These are phyloP conservation scores for Diphasiastrum complanatum DNA, from an alignment of 83 land plant species.

Conservation along the genomic window DNA sequence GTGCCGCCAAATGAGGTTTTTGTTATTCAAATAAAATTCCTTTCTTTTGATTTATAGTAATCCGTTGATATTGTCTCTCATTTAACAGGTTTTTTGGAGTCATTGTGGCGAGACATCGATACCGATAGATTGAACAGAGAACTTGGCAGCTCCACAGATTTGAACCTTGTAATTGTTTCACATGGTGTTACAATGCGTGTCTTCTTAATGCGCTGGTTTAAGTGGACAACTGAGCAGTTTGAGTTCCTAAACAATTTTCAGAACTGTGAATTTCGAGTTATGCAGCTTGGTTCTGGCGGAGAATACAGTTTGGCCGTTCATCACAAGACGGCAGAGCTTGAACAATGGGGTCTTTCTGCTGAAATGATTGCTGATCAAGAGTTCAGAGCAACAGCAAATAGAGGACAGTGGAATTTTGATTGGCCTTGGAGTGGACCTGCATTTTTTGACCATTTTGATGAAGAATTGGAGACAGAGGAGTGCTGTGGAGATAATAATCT, in stretches of 20 bases:
- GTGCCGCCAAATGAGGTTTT: too few species aligned
- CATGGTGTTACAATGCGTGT: slow-evolving; percentile 78
- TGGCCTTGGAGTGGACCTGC: slow-evolving; percentile 32
- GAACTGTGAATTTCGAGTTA: slow-evolving; percentile 69
- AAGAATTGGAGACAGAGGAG: too few species aligned
- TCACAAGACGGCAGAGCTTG: slow-evolving; percentile 64
- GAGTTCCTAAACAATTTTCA: slow-evolving; percentile 69
- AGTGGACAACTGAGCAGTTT: slow-evolving; percentile 91
- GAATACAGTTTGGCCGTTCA: slow-evolving; percentile 85
- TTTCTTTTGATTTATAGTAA: not conserved
- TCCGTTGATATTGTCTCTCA: not conserved
- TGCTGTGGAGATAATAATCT: too few species aligned
- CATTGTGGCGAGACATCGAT: slow-evolving; percentile 93
- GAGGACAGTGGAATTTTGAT: slow-evolving; percentile 45
- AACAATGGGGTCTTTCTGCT: slow-evolving; percentile 62
- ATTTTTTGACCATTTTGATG: slow-evolving; percentile 44
- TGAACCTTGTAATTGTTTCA: slow-evolving; percentile 68
- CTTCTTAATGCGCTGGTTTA: slow-evolving; percentile 97
- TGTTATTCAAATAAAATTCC: not conserved
- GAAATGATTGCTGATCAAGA: slow-evolving; percentile 90
- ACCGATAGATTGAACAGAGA: slow-evolving; percentile 51
- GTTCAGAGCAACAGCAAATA: slow-evolving; percentile 50
- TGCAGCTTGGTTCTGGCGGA: slow-evolving; percentile 75
- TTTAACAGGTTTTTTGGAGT: slow-evolving; percentile 77
- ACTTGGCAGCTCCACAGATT: slow-evolving; percentile 25